Percentiles rank a stretch among this genome's conserved stretches.
These are phyloP conservation scores for Clavulina sp. DNA, from an alignment of 768 basidiomycete species.

Conservation along the genomic window DNA sequence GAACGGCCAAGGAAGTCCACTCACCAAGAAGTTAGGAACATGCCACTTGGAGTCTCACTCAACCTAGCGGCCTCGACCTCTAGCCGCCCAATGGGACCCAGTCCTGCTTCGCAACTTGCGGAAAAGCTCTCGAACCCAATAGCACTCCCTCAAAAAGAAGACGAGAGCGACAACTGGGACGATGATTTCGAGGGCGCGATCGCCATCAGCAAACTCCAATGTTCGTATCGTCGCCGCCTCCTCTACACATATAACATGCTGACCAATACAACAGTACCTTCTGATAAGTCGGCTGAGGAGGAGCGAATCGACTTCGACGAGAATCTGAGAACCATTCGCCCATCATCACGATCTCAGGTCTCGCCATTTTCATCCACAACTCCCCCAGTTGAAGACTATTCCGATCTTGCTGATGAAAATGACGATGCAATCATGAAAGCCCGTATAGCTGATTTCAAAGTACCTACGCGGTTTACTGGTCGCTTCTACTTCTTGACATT, in stretches of 20 bases:
- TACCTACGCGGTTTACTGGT: slow-evolving; percentile 17
- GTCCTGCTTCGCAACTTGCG: too few relatives aligned
- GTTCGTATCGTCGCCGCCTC: slow-evolving; percentile 19
- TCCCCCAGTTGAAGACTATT: slow-evolving; percentile 79
- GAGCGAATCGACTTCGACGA: slow-evolving; percentile 41
- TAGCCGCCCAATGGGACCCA: too few relatives aligned
- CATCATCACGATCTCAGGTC: slow-evolving; percentile 22
- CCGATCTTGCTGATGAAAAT: slow-evolving; percentile 68
- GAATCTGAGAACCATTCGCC: slow-evolving; percentile 65
- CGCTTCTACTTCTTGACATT: background rate
- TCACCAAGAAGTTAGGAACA: too few relatives aligned
- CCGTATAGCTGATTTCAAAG: slow-evolving; percentile 76
- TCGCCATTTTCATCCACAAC: too few relatives aligned
- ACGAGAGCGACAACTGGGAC: slow-evolving; percentile 94
- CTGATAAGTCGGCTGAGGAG: slow-evolving; percentile 39
- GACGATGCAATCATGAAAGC: slow-evolving; percentile 51
- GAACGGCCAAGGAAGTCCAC: too few relatives aligned
- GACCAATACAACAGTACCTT: background rate
- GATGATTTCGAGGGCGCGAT: slow-evolving; percentile 94
- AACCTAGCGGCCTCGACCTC: too few relatives aligned
- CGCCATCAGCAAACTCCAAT: slow-evolving; percentile 69
- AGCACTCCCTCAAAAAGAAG: slow-evolving; percentile 49
- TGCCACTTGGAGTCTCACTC: too few relatives aligned
- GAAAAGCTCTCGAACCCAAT: background rate
- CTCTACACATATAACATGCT: slow-evolving; percentile 1